Base-by-base conservation (phyloP, 495 filamentous ascomycete genomes). In the Letharia columbiana region DNA sequence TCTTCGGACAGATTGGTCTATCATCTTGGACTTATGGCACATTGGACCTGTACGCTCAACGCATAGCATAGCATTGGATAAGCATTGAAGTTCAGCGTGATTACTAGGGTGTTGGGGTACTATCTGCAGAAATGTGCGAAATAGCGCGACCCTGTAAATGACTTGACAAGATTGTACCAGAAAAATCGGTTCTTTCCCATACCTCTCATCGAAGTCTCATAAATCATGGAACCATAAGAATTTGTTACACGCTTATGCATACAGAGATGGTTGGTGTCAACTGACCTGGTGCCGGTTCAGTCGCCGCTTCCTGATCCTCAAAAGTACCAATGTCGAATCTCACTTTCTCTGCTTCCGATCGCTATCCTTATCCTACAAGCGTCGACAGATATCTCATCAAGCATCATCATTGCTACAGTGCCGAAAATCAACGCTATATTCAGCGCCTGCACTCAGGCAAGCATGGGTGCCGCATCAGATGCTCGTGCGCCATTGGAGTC, bases 401-500 rank as follows among this genome's bases (percentile, higher is more conserved):
- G 42, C 63, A 60, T 65, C 39, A 20, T 28, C 11, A 60, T n/a
- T 17, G 63, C 40, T 49, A 35, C 40, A 47, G 31, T 23, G 10
- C 3, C 54, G 28, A 17, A 18, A 15, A 33, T 35, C 7, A 15
- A 20, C 23, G 23, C 23, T 37, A 60, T 54, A 58, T 62, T 45
- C 41, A 49, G 39, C 60, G 68, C 73, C 70, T 62, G 60, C 64
- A 70, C 66, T 70, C 54, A 71, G 70, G 73, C 69, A 67, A 23
- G 23, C 54, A 58, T 59, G 49, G 59, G 31, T 56, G 31, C 40
- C 40, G 63, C 10, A 20, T 63, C 63, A 61, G 59, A 61, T 20
- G 40, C 54, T 31, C 62, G 56, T 66, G 56, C 35, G 60, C 63
- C 62, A 20, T 64, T 67, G 44, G 54, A 60, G 33, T 35, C 66